Percentiles rank a stretch among this genome's conserved stretches.
These are phyloP conservation scores for Euphorbia peplus DNA, from an alignment of 345 rosid species.

Conservation along the genomic window DNA sequence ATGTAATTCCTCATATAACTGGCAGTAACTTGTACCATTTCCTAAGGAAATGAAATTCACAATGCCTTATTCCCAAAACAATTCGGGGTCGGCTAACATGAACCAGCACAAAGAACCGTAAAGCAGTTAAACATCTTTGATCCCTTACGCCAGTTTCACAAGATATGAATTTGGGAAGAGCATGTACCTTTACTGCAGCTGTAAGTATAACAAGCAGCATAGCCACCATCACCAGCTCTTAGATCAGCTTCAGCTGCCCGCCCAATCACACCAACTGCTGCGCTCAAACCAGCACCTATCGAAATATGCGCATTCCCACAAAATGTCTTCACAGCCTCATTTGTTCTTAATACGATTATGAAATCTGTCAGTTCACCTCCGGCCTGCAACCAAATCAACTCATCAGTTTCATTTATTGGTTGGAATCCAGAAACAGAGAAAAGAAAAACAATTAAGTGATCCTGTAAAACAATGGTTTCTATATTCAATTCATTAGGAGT, in stretches of 20 bases:
- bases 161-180: not conserved
- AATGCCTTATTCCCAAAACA: too few species aligned
- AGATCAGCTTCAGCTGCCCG: constrained; percentile 85
- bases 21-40: not conserved
- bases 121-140: not conserved
- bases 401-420: not conserved
- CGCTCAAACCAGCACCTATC: constrained; percentile 93
- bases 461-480: not conserved
- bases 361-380: constrained; percentile 98
- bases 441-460: not conserved
- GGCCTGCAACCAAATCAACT: constrained; percentile 49
- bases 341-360: constrained; percentile 78
- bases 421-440: not conserved
- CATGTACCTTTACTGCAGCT: constrained; percentile 93
- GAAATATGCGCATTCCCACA: constrained; percentile 78
- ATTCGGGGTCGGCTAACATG: too few species aligned
- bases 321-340: constrained; percentile 78
- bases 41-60: not conserved
- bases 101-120: too few species aligned
- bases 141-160: not conserved
- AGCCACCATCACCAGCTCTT: constrained; percentile 93
- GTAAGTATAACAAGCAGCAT: constrained; percentile 92
- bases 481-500: not conserved
- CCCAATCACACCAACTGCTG: constrained; percentile 78
- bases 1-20: not conserved